Evolutionary conservation across 2,329 filamentous ascomycete genomes (phyloP).

Genomic region (Neopestalotiopsis clavispora): DNA sequence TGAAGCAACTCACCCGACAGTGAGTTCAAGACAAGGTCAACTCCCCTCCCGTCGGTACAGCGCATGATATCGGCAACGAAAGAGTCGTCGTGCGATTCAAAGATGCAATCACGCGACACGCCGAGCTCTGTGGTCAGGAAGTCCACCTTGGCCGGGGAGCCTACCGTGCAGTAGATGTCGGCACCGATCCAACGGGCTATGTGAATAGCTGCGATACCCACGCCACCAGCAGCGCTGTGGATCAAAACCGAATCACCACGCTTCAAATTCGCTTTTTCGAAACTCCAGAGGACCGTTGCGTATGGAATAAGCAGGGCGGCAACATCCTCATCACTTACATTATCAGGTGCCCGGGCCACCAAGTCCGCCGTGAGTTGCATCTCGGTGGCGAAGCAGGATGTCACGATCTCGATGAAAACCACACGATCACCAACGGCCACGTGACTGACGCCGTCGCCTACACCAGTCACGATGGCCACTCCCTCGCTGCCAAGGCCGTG

Average conservation of each 20-base stretch:
- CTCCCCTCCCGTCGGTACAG: constrained; percentile 18
- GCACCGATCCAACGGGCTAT: constrained; percentile 13
- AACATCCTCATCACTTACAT: constrained; percentile 6
- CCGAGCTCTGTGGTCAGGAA: constrained; percentile 27
- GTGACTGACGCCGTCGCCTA: neutral
- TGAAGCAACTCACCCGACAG: constrained; percentile 21
- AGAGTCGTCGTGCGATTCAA: constrained; percentile 26
- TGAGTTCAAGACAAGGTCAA: constrained; percentile 14
- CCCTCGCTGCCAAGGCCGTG: constrained; percentile 8
- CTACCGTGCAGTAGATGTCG: constrained; percentile 32
- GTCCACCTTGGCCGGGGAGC: constrained; percentile 28
- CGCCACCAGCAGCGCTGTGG: constrained; percentile 22
- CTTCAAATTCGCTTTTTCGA: constrained; percentile 9
- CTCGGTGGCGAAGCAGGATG: constrained; percentile 3
- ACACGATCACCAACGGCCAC: constrained; percentile 11
- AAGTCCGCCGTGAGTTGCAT: neutral
- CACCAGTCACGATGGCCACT: neutral
- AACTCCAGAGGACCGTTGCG: constrained; percentile 6
- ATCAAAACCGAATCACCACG: constrained; percentile 19
- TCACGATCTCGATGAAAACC: neutral
- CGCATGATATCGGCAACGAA: constrained; percentile 28
- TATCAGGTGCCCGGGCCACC: neutral
- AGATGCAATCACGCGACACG: constrained; percentile 31
- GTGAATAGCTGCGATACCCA: constrained; percentile 17
- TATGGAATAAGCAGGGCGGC: constrained; percentile 10